Evolutionary conservation across 495 filamentous ascomycete species (phyloP).

Genomic region (Penicillium roqueforti): DNA sequence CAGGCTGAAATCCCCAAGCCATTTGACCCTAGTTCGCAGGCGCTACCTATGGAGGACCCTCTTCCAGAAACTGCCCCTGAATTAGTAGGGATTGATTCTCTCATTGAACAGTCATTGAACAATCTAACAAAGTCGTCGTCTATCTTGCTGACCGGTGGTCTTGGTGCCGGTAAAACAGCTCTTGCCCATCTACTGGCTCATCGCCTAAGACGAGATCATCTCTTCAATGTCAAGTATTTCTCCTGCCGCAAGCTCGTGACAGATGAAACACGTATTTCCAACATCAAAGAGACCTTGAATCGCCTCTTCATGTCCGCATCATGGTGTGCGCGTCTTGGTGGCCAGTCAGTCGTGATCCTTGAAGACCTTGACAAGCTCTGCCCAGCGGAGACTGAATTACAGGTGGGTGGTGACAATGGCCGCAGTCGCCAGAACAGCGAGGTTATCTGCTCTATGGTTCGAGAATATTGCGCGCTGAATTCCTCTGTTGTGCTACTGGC

Average conservation of each 20-base stretch:
- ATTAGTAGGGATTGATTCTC: conserved; percentile 80
- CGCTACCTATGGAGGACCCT: conserved; percentile 47
- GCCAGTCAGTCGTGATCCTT: conserved; percentile 75
- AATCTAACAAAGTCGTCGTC: conserved; percentile 83
- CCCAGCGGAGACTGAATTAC: conserved; percentile 85
- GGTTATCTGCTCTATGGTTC: conserved; percentile 73
- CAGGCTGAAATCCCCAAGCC: conserved; percentile 65
- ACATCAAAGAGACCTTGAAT: conserved; percentile 82
- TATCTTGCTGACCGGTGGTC: conserved; percentile 78
- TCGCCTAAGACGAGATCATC: conserved; percentile 56
- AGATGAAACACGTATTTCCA: conserved; percentile 81
- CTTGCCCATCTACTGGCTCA: conserved; percentile 64
- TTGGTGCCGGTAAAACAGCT: conserved; percentile 84
- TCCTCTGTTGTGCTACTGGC: conserved; percentile 80
- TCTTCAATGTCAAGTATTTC: conserved; percentile 78
- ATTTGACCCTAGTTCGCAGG: conserved; percentile 43
- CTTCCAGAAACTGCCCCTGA: conserved; percentile 50
- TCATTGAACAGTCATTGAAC: conserved; percentile 63
- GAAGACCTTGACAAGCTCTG: conserved; percentile 93
- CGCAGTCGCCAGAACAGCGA: conserved; percentile 91
- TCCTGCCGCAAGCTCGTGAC: conserved; percentile 78
- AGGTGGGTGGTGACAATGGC: conserved; percentile 86
- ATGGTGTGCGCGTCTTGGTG: conserved; percentile 83
- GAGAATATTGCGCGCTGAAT: conserved; percentile 70
- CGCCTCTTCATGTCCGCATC: conserved; percentile 80